Base-by-base conservation (phyloP, 106 monocot species). In the Gastrodia elata region DNA sequence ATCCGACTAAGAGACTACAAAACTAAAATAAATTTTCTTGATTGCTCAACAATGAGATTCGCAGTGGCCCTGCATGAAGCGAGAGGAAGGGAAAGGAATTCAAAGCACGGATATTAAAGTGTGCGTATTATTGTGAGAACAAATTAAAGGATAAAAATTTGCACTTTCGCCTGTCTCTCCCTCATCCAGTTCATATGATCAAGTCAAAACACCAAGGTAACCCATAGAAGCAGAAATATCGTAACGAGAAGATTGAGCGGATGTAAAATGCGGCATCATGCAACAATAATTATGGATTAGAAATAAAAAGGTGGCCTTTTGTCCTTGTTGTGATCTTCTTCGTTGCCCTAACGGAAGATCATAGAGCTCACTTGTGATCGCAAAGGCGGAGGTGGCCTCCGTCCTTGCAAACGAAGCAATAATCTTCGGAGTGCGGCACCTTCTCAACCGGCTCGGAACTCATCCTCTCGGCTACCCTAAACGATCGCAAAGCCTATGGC, bases 391-490 rank as follows among this genome's bases (percentile, higher is more conserved):
- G 83, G 26, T 74, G 64, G 25, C 86, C 89, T 39, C 86, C 86
- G 71, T 89, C 89, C 68, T 89, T 89, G 83, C 89, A 89, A 16
- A 26, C 25, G 79, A 89, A 89, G 79, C 89, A 89, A 41, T 68
- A 79, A 38, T 89, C 83, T 71, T 89, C 86, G 2, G 83, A 73
- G 4, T 72, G 46, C 56, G 79, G 79, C n/a, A 77, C 83, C 61
- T 74, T 78, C 0, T 74, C 72, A 42, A 5, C 36, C 13, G 16
- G 61, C 16, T 33, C 68, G 30, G 44, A 75, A 58, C 32, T 64
- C 89, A 73, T 86, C 77, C 14, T 26, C 39, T 10, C 22, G 0
- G 41, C 25, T 41, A 20, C 11, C 1, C 67, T 8, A 20, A 0
- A n/a, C n/a, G 25, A 25, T 40, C 69, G 40, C 36, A 18, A 67